These are phyloP conservation scores for Xeromyces bisporus DNA, from an alignment of 495 filamentous ascomycete species.

Conservation along the genomic window DNA sequence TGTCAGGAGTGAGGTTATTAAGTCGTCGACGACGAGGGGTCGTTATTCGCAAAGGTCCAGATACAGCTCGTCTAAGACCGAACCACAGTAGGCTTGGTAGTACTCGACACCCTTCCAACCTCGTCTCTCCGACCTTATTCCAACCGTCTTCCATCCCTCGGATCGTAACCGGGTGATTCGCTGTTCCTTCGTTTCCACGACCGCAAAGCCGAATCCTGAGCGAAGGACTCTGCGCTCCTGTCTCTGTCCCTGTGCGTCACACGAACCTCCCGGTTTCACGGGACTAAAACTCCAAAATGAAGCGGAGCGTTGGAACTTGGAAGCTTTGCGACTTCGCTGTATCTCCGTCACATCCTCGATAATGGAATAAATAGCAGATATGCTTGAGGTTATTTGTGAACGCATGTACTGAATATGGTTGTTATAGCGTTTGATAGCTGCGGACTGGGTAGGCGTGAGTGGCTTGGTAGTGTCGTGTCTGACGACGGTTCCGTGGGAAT, in stretches of 20 bases:
- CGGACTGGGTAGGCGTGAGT: slow-evolving; percentile 2
- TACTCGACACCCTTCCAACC: slow-evolving; percentile 24
- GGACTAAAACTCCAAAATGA: slow-evolving; percentile 29
- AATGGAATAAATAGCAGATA: slow-evolving; percentile 8
- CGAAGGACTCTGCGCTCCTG: neutral
- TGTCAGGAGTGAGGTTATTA: no score
- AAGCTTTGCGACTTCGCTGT: slow-evolving; percentile 11
- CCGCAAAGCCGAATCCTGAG: neutral
- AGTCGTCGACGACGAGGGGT: no score
- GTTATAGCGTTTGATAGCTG: slow-evolving; percentile 10
- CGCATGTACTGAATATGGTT: slow-evolving; percentile 10
- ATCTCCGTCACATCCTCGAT: slow-evolving; percentile 12
- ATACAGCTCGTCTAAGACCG: slow-evolving; percentile 18
- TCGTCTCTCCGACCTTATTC: slow-evolving; percentile 12
- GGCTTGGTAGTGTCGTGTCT: neutral
- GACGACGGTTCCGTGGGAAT: neutral
- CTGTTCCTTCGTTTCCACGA: slow-evolving; percentile 18
- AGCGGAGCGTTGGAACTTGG: slow-evolving; percentile 11
- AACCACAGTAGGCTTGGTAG: slow-evolving; percentile 17
- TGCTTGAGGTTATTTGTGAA: slow-evolving; percentile 11
- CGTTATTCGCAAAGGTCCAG: no score
- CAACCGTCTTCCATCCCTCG: slow-evolving; percentile 20
- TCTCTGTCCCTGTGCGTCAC: neutral
- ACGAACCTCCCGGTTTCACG: slow-evolving; percentile 6
- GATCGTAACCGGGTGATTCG: slow-evolving; percentile 18